Base-by-base conservation (phyloP, 345 rosid genomes). In the Salix brachista region DNA sequence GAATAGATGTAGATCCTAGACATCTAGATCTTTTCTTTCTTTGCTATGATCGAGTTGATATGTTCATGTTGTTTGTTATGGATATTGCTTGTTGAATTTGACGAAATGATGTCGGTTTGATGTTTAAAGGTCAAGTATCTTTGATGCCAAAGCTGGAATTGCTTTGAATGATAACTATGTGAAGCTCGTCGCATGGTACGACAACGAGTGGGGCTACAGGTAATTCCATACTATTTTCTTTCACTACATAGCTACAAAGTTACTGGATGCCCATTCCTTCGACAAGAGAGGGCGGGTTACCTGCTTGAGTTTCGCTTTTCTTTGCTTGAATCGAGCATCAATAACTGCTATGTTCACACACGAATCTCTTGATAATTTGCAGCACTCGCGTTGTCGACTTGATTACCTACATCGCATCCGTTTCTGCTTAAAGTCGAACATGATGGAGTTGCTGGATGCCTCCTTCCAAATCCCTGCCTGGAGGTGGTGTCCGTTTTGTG, bases 101-200 rank as follows among this genome's bases (percentile, higher is more conserved):
- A 60, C 14, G 18, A 26, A 23, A 34, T 30, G 9, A 1, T 77
- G 21, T 1, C 14, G 10, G 25, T 21, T 34, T 9, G 2, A 4
- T 42, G 46, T 28, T 14, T 36, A 42, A 10, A 79, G 83, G 75
- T 81, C 83, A 61, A 76, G 83, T 42, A 76, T 81, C 50, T 81
- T 81, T 23, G 80, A 81, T 48, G 83, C 83, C 69, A 81, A 76
- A 61, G 83, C 83, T 44, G 83, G 83, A 72, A 81, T 81, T 76
- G 80, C 83, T 17, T 62, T 81, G 77, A 81, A 77, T 50, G 77
- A 48, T 0, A 72, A 72, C 1, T 81, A 76, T 16, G 71, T 26
- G 11, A 81, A 81, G 74, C 74, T 81, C 18, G 73, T 81, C 14
- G 3, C 77, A 0, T 81, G 83, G 83, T 81, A 81, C 6, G 83